phyloP scores from a whole-genome alignment of 2,329 filamentous ascomycete species.

The Aspergillus sp. region DNA sequence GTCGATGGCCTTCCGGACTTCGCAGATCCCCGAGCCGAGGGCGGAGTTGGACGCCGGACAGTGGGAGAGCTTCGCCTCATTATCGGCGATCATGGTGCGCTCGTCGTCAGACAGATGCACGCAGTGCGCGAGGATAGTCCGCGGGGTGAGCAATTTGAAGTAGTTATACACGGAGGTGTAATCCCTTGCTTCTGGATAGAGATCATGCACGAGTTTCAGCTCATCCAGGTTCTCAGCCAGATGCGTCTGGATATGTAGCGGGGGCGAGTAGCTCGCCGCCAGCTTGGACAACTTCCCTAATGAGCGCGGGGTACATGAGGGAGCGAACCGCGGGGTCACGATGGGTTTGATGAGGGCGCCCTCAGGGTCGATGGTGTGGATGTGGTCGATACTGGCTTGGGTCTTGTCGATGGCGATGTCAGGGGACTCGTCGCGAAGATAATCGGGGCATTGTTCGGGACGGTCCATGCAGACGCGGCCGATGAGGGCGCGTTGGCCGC shows the following conservation, averaged over 20 bases:
- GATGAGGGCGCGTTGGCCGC: slow-evolving; percentile 86
- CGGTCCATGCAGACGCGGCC: slow-evolving; percentile 96
- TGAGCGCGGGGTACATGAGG: slow-evolving; percentile 54
- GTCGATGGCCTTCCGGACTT: slow-evolving; percentile 72
- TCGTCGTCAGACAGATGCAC: slow-evolving; percentile 73
- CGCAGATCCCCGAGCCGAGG: slow-evolving; percentile 75
- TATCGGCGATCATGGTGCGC: slow-evolving; percentile 60
- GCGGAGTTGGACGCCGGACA: slow-evolving; percentile 86
- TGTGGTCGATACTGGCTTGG: slow-evolving; percentile 63
- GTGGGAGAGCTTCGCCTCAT: slow-evolving; percentile 71
- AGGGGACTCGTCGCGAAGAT: slow-evolving; percentile 74
- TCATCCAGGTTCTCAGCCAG: slow-evolving; percentile 81
- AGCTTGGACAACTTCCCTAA: slow-evolving; percentile 66
- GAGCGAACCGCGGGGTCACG: slow-evolving; percentile 69
- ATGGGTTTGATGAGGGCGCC: slow-evolving; percentile 69
- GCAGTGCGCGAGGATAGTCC: slow-evolving; percentile 83
- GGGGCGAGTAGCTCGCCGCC: slow-evolving; percentile 62
- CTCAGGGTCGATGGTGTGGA: slow-evolving; percentile 66
- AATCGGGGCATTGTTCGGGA: slow-evolving; percentile 63
- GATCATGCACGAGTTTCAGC: slow-evolving; percentile 64
- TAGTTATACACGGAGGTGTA: slow-evolving; percentile 82
- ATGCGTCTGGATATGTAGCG: slow-evolving; percentile 74
- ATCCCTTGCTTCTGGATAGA: slow-evolving; percentile 66
- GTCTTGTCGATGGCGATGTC: slow-evolving; percentile 61
- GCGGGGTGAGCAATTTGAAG: slow-evolving; percentile 65